Evolutionary conservation across 1,284 basidiomycete genomes (phyloP), one percentile per base, ranked within the genome.

Genomic region (Waitea zeae): DNA sequence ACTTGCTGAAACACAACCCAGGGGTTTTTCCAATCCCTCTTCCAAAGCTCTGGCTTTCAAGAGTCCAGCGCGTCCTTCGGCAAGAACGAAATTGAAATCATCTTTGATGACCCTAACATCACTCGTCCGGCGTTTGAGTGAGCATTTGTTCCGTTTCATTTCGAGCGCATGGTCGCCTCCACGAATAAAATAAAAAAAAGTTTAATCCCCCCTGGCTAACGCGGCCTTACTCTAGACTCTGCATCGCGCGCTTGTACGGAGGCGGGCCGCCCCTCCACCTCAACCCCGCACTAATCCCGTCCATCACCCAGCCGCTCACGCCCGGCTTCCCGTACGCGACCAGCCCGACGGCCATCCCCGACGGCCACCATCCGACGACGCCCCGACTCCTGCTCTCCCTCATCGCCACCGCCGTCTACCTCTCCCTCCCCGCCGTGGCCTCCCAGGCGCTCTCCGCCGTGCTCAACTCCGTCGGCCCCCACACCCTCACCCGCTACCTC

Each of bases 1-100:
- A 33, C 17, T 31, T 36, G 22, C 7, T 7, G 7, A 26, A 26
- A 7, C 7, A 7, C n/a, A 32, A 27, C 38, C 1, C 42, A 77
- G 83, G 83, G 73, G 9, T 92, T 86, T 64, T 92, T 90, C 56
- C 67, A 71, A 35, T 73, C 78, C 20, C 64, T 90, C 13, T 92
- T 90, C 54, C 22, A 26, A 26, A 78, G 77, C 4, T 69, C 74
- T 3, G 87, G 83, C 2, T 92, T 88, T 49, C 60, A 65, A 6
- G 88, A 57, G 38, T 52, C 53, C 12, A 44, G 41, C 31, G 34
- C 39, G 17, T 47, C 41, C 45, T 41, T 36, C 20, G 13, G 20
- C 11, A 26, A 15, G 6, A 36, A 66, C 41, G 59, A 62, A 41
- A 58, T 90, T 30, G 64, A 76, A 41, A 59, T 92, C 27, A 62